Evolutionary conservation across 495 filamentous ascomycete species (phyloP).

Genomic region (Penicillium atrosanguineum): DNA sequence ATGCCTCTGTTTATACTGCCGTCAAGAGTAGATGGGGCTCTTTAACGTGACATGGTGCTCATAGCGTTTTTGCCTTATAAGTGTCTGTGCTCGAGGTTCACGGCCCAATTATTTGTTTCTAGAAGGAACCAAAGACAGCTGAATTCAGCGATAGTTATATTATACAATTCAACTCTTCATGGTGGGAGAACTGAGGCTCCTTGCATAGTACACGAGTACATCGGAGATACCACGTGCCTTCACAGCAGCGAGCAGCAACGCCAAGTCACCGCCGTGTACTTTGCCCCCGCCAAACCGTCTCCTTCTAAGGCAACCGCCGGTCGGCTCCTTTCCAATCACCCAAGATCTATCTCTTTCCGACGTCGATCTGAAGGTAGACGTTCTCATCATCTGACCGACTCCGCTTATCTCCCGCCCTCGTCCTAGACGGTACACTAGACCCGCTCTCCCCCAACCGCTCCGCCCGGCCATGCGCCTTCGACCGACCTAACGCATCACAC

Average conservation of each 20-base stretch:
- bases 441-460: conserved; percentile 10
- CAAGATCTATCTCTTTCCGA: neutral
- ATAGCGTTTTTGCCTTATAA: neutral
- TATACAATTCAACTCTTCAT: neutral
- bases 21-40: neutral
- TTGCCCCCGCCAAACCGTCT: conserved; percentile 12
- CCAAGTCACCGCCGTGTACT: conserved; percentile 21
- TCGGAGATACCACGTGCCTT: conserved; percentile 23
- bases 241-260: conserved; percentile 10
- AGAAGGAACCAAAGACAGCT: neutral
- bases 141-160: neutral
- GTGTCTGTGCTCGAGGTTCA: neutral
- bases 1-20: neutral
- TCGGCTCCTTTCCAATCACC: conserved; percentile 21
- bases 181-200: neutral
- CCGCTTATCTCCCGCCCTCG: conserved; percentile 1
- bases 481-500: conserved; percentile 10
- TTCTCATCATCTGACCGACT: neutral
- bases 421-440: conserved; percentile 17
- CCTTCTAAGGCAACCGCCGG: conserved; percentile 30
- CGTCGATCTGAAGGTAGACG: neutral
- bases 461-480: conserved; percentile 31
- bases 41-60: neutral
- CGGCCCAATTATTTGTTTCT: neutral
- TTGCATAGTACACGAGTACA: conserved; percentile 22